Conservation (phyloP, 2,329 filamentous ascomycete species). For the Alternaria alternata region DNA sequence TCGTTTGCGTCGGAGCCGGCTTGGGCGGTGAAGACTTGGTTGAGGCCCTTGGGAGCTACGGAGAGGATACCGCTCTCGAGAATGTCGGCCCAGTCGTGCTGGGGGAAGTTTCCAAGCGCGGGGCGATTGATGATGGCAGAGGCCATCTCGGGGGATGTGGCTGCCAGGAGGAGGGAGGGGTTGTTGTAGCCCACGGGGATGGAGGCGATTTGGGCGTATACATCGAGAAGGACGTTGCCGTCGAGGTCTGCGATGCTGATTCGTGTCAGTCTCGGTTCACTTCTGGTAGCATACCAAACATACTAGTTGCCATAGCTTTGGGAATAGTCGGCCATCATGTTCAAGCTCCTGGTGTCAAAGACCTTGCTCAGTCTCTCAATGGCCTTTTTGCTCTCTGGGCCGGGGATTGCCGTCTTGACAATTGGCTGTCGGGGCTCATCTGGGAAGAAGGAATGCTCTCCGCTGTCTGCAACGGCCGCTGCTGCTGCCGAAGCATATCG, state of each 20-base stretch:
- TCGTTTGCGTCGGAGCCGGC: conserved; percentile 93
- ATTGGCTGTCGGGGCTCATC: conserved; percentile 66
- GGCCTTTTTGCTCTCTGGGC: conserved; percentile 74
- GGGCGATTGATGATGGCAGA: conserved; percentile 86
- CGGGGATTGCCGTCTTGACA: conserved; percentile 71
- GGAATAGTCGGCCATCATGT: conserved; percentile 59
- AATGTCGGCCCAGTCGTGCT: conserved; percentile 81
- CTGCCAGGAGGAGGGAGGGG: conserved; percentile 73
- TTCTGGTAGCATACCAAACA: not conserved
- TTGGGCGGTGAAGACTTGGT: conserved; percentile 91
- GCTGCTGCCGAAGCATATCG: conserved; percentile 46
- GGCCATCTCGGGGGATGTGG: conserved; percentile 79
- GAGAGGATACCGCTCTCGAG: conserved; percentile 81
- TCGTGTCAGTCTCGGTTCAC: conserved; percentile 9
- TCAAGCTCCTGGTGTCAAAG: conserved; percentile 85
- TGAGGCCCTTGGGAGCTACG: conserved; percentile 81
- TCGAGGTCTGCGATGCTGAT: conserved; percentile 70
- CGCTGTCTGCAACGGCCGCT: conserved; percentile 41
- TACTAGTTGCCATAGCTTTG: conserved; percentile 74
- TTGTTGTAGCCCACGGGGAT: conserved; percentile 96
- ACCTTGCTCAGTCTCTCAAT: conserved; percentile 77
- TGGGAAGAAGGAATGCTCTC: conserved; percentile 62
- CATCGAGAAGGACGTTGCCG: conserved; percentile 76
- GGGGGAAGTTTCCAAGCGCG: conserved; percentile 89
- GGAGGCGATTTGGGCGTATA: conserved; percentile 90